A percentile compares a stretch with the other conserved stretches of the same genome.
Conservation (phyloP, 805 yeast species). For the Starmerella powellii region DNA sequence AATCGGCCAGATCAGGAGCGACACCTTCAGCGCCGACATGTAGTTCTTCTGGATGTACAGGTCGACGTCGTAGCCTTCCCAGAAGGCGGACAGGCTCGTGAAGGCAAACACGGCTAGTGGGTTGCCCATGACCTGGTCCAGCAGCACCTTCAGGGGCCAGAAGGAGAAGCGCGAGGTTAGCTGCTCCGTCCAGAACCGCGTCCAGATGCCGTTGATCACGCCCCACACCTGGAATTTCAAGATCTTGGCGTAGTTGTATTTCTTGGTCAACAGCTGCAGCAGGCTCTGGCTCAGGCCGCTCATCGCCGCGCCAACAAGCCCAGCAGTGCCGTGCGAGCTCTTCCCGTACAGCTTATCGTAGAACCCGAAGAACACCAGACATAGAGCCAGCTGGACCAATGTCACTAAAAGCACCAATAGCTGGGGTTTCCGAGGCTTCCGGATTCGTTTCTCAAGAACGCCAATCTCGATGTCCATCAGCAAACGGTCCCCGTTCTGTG, state of each 20-base stretch:
- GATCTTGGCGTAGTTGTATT: conserved; percentile 18
- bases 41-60: conserved; percentile 24
- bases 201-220: conserved; percentile 28
- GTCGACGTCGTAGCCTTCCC: conserved; percentile 30
- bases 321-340: conserved; percentile 27
- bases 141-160: conserved; percentile 22
- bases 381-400: conserved; percentile 20
- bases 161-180: conserved; percentile 21
- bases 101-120: conserved; percentile 28
- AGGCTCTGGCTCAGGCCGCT: conserved; percentile 29
- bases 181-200: conserved; percentile 31
- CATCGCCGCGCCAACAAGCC: conserved; percentile 25
- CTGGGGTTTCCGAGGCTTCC: conserved; percentile 20
- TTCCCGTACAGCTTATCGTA: conserved; percentile 21
- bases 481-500: too few species aligned
- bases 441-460: conserved; percentile 22
- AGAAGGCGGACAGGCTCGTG: conserved; percentile 27
- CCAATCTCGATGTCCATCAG: conserved; percentile 21
- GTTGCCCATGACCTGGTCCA: conserved; percentile 29
- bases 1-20: conserved; percentile 23
- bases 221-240: conserved; percentile 32
- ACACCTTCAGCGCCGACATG: conserved; percentile 21
- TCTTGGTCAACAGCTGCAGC: conserved; percentile 23
- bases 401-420: conserved; percentile 14
- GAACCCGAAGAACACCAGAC: conserved; percentile 19